Percentiles rank a stretch among this genome's conserved stretches.
These are phyloP conservation scores for Aspergillus latus DNA, from an alignment of 2,329 filamentous ascomycete genomes.

Conservation along the genomic window DNA sequence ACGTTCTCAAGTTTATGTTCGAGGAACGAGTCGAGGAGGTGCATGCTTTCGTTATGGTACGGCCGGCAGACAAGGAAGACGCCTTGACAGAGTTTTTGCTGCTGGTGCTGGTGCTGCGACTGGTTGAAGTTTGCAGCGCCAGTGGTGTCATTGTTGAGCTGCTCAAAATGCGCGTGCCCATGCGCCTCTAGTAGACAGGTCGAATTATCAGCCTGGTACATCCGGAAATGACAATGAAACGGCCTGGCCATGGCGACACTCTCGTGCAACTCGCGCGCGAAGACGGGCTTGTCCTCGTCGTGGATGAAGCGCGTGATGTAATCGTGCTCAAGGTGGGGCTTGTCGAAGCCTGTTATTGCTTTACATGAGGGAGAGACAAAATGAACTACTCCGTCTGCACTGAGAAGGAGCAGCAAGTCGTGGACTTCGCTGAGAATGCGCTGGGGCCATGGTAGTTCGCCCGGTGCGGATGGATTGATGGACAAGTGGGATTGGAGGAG, in stretches of 20 bases:
- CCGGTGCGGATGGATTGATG: conserved; percentile 52
- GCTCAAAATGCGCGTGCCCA: conserved; percentile 84
- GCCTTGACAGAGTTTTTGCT: conserved; percentile 72
- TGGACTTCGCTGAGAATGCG: conserved; percentile 85
- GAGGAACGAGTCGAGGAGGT: conserved; percentile 84
- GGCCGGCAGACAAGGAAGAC: conserved; percentile 92
- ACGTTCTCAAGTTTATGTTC: conserved; percentile 98
- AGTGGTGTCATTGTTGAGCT: conserved; percentile 54
- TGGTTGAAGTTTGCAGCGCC: neutral
- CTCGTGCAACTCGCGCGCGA: conserved; percentile 85
- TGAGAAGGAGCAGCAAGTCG: conserved; percentile 85
- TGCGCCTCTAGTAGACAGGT: conserved; percentile 87
- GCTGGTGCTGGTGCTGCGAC: conserved; percentile 33
- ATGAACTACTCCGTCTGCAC: conserved; percentile 76
- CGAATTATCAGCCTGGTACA: conserved; percentile 70
- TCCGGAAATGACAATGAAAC: conserved; percentile 81
- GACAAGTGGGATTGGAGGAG: conserved; percentile 8
- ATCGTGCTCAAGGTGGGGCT: conserved; percentile 68
- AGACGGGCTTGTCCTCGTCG: conserved; percentile 77
- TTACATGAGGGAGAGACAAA: conserved; percentile 82
- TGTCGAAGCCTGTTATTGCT: conserved; percentile 70
- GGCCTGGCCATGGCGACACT: conserved; percentile 78
- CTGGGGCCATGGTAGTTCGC: conserved; percentile 72
- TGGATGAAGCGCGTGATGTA: conserved; percentile 83
- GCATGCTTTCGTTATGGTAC: conserved; percentile 84